phyloP scores from a whole-genome alignment of 371 early-diverging fungal genomes.

The Amoeboaphelidium protococcarum region DNA sequence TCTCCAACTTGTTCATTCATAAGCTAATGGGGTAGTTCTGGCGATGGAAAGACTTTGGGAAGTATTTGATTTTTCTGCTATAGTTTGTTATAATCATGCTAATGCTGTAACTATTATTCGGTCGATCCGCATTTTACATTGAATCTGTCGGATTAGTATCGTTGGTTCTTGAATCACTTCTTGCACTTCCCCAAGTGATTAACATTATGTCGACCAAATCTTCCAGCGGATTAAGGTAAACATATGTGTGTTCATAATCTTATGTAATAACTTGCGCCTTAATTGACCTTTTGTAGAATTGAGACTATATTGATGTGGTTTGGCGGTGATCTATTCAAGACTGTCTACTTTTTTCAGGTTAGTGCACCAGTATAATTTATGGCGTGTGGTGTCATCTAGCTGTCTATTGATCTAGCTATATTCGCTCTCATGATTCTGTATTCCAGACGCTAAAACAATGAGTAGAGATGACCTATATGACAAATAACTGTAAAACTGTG shows the following conservation, averaged over 20 bases:
- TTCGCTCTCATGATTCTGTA: constrained; percentile 23
- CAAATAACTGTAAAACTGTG: too few species aligned
- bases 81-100: neutral
- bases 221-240: neutral
- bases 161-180: neutral
- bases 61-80: too few species aligned
- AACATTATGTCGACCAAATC: neutral
- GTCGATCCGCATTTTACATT: too few species aligned
- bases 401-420: constrained; percentile 25
- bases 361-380: constrained; percentile 29
- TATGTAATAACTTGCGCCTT: too few species aligned
- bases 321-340: constrained; percentile 29
- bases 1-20: too few species aligned
- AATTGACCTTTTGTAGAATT: too few species aligned
- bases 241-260: too few species aligned
- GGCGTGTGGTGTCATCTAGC: constrained; percentile 28
- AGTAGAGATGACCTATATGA: too few species aligned
- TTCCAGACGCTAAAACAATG: too few species aligned
- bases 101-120: too few species aligned
- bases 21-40: too few species aligned
- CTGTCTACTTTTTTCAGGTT: constrained; percentile 24
- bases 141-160: neutral
- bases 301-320: neutral
- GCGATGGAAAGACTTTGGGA: too few species aligned
- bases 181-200: neutral